Base-by-base conservation (phyloP, 2,329 filamentous ascomycete genomes). In the Cordyceps militaris region DNA sequence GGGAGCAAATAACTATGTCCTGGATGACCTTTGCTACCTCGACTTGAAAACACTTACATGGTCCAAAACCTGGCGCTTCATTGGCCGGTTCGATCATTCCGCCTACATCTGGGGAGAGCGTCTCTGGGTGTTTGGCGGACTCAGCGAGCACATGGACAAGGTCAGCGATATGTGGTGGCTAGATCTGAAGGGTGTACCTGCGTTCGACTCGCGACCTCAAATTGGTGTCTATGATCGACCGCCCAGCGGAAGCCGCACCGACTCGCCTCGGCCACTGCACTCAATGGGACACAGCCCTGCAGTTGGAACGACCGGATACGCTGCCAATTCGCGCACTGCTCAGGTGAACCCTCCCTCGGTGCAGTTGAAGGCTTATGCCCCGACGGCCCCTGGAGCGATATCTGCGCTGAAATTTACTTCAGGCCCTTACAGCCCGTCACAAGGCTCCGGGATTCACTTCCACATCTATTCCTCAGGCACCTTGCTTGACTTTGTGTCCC, bases 1-100 rank as follows among this genome's bases (percentile, higher is more conserved):
- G 5, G 93, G 92, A 2, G 88, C 93, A 63, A 91, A 94, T 63
- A 96, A 91, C 68, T 87, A 90, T 65, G 92, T 97, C 24, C 79
- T 97, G 50, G 93, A 97, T 69, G 94, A 99, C 68, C 91, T 99
- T 52, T 96, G 91, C 75, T 99, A 96, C 68, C 82, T 99, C 50
- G 94, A 99, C 69, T 78, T 99, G 48, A 97, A 96, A 76, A 97
- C 94, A 2, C 97, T 91, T 79, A 96, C 92, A 0, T 99, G 94
- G 94, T 97, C 93, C 57, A 86, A 91, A 58, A 87, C 91, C 42
- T 99, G 94, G 94, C 89, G 87, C 61, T 99, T 99, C 69, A 92
- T 97, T 26, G 87, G 89, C 50, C 85, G 94, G 40, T 99, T 96
- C 69, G 94, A 99, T 66, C 94, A 99, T 69, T 91, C 91, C 16